Evolutionary conservation across 1,284 basidiomycete species (phyloP).

Genomic region (Abortiporus biennis): DNA sequence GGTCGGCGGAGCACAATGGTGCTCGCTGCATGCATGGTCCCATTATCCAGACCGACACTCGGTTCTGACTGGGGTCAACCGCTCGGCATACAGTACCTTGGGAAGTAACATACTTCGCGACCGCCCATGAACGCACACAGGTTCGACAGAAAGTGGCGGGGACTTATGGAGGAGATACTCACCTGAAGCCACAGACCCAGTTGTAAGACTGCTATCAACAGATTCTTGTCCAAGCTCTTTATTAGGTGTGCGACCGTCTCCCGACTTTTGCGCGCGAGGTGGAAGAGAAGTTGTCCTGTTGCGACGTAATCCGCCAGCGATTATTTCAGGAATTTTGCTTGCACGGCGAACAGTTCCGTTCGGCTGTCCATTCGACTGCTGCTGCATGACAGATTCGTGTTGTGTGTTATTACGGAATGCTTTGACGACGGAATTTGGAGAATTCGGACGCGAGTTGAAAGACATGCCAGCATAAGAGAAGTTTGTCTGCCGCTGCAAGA

Average conservation of each 20-base stretch:
- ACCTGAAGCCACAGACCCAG: slow-evolving; percentile 7
- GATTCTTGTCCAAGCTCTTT: background rate
- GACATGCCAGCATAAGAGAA: too few species aligned
- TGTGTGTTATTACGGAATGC: background rate
- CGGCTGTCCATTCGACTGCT: background rate
- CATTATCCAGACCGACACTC: too few species aligned
- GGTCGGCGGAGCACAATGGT: background rate
- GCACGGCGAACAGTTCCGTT: background rate
- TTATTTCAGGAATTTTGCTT: slow-evolving; percentile 4
- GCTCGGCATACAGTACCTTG: too few species aligned
- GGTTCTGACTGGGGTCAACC: too few species aligned
- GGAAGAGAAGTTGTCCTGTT: slow-evolving; percentile 8
- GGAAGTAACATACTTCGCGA: too few species aligned
- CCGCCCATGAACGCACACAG: too few species aligned
- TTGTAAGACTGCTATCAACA: slow-evolving; percentile 4
- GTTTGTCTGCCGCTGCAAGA: background rate
- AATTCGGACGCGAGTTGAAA: too few species aligned
- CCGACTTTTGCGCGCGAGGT: slow-evolving; percentile 1
- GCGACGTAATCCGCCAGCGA: slow-evolving; percentile 4
- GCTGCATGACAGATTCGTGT: background rate
- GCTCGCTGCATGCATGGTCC: background rate
- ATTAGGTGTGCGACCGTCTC: background rate
- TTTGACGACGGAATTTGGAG: background rate
- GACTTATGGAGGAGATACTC: slow-evolving; percentile 1
- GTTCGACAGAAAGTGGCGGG: too few species aligned